Conservation (phyloP, 208 protist genomes). For the Wallacemonas sp. region DNA sequence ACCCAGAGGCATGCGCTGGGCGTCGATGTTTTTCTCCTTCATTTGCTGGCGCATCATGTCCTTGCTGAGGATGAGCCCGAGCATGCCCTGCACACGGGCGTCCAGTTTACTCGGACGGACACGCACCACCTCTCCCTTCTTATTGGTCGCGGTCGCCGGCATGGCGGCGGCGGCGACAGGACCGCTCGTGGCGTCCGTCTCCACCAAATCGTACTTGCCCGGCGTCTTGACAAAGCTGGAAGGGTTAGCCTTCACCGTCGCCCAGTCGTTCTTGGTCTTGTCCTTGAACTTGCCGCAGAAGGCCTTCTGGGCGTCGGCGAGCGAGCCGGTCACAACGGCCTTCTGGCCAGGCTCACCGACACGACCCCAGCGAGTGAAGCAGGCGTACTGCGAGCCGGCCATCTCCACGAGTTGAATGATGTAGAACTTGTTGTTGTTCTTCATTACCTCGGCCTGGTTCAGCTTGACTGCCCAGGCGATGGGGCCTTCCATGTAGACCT, state of each 20-base stretch:
- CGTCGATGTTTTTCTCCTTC: conserved; percentile 25
- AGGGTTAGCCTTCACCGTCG: conserved; percentile 23
- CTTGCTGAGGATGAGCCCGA: conserved; percentile 15
- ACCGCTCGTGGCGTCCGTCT: conserved; percentile 11
- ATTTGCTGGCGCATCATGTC: conserved; percentile 20
- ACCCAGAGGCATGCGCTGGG: conserved; percentile 13
- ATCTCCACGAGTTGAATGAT: conserved; percentile 57
- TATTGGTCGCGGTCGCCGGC: neutral
- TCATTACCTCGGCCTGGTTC: conserved; percentile 77
- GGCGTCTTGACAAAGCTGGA: conserved; percentile 12
- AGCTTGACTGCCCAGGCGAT: conserved; percentile 43
- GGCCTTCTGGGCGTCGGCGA: conserved; percentile 22
- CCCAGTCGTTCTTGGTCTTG: conserved; percentile 62
- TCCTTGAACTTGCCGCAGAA: conserved; percentile 69
- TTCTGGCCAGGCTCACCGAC: conserved; percentile 56
- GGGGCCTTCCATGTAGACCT: neutral
- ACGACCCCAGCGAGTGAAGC: conserved; percentile 66
- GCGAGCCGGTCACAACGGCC: neutral
- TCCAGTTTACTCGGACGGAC: conserved; percentile 8
- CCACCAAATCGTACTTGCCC: conserved; percentile 26
- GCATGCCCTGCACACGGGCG: conserved; percentile 7
- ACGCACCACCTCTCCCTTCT: neutral
- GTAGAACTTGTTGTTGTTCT: conserved; percentile 83
- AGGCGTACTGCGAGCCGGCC: conserved; percentile 24
- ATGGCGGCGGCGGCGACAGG: conserved; percentile 1